phyloP scores from a whole-genome alignment of 768 basidiomycete species.

The Clavaria fumosa region DNA sequence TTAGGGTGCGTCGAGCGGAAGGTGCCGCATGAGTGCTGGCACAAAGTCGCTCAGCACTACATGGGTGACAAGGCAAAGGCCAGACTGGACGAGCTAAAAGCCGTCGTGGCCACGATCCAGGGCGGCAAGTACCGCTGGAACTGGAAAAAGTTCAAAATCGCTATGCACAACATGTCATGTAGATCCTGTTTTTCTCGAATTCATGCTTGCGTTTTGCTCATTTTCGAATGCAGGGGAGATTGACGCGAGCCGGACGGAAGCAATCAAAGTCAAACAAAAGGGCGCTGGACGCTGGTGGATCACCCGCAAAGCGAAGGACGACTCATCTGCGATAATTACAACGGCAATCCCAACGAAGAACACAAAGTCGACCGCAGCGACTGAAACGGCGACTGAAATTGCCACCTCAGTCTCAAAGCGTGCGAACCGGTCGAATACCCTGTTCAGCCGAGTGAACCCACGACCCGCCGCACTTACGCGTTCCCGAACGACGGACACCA shows the following conservation, averaged over 20 bases:
- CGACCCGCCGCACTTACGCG: conserved; percentile 9
- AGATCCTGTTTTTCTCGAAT: conserved; percentile 18
- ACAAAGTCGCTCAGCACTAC: conserved; percentile 65
- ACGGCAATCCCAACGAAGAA: too few relatives aligned
- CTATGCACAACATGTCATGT: conserved; percentile 76
- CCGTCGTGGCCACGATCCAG: conserved; percentile 56
- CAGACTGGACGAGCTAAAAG: conserved; percentile 55
- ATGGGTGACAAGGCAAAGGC: conserved; percentile 56
- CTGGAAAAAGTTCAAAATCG: conserved; percentile 71
- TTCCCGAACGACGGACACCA: too few relatives aligned
- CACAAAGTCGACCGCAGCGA: too few relatives aligned
- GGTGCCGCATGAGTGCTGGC: conserved; percentile 70
- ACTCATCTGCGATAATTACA: conserved; percentile 1
- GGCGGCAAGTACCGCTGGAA: conserved; percentile 70
- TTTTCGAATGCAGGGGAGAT: conserved; percentile 40
- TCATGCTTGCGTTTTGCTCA: conserved; percentile 3
- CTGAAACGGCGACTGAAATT: too few relatives aligned
- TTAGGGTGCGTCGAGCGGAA: conserved; percentile 54
- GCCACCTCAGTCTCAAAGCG: too few relatives aligned
- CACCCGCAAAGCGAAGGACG: conserved; percentile 5
- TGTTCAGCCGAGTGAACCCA: too few relatives aligned
- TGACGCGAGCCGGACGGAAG: conserved; percentile 40
- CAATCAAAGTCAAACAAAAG: conserved; percentile 42
- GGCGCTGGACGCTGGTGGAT: conserved; percentile 33
- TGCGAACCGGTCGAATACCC: too few relatives aligned